These are phyloP conservation scores for Ustilago esculenta DNA, from an alignment of 1,284 basidiomycete species.

Conservation along the genomic window DNA sequence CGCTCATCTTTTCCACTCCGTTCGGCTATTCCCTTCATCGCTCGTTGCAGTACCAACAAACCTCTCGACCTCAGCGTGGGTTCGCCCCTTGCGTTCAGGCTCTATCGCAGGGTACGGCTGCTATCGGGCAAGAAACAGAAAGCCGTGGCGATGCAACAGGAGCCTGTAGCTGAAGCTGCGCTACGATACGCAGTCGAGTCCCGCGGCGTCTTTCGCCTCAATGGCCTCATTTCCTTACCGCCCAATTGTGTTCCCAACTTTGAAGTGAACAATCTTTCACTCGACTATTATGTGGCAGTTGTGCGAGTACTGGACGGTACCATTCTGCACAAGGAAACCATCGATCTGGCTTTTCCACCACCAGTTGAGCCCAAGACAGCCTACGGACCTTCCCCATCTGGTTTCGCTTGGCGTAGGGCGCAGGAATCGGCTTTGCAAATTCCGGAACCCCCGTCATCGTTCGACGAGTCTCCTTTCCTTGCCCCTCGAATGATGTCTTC, in stretches of 20 bases:
- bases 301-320: conserved; percentile 20
- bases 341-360: conserved; percentile 27
- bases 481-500: not conserved
- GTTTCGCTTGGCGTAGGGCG: conserved; percentile 12
- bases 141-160: conserved; percentile 26
- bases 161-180: conserved; percentile 26
- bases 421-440: conserved; percentile 2
- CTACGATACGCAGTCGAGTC: conserved; percentile 16
- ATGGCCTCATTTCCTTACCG: conserved; percentile 42
- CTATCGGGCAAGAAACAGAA: conserved; percentile 21
- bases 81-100: conserved; percentile 22
- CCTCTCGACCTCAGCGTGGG: conserved; percentile 15
- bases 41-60: conserved; percentile 38
- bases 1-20: conserved; percentile 44
- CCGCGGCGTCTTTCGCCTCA: conserved; percentile 22
- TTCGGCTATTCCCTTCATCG: conserved; percentile 46
- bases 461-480: conserved; percentile 10
- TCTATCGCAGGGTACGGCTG: conserved; percentile 23
- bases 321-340: conserved; percentile 20
- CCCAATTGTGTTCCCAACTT: conserved; percentile 52
- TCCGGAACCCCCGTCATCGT: not conserved
- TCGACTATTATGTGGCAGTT: conserved; percentile 59
- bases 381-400: conserved; percentile 23
- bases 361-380: conserved; percentile 25
- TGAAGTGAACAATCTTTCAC: conserved; percentile 29